Conservation (phyloP, 1,284 basidiomycete species). For the Naganishia cerealis region DNA sequence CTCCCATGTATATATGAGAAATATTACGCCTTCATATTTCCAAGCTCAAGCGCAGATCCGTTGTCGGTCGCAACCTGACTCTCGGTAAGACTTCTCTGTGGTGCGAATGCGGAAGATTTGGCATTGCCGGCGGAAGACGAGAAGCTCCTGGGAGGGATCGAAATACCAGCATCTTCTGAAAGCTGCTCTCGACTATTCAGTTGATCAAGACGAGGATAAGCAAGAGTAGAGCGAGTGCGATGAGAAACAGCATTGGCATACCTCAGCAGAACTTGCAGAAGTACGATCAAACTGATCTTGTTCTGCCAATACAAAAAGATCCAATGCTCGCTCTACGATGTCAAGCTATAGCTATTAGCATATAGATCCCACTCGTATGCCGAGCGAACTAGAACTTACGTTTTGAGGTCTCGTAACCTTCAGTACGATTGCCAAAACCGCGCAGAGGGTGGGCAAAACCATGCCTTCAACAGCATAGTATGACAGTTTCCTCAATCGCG, state of each 20-base stretch:
- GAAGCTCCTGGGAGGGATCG: not conserved
- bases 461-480: slow-evolving; percentile 24
- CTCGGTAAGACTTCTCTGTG: not conserved
- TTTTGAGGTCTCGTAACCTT: slow-evolving; percentile 2
- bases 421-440: not conserved
- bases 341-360: no score
- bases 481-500: slow-evolving; percentile 1
- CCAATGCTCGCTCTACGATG: slow-evolving; percentile 6
- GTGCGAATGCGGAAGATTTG: not conserved
- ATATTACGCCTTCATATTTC: not conserved
- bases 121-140: not conserved
- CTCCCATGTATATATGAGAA: not conserved
- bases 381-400: not conserved
- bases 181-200: not conserved
- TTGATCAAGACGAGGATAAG: not conserved
- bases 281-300: not conserved
- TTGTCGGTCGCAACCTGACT: not conserved
- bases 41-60: not conserved
- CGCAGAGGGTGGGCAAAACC: slow-evolving; percentile 13
- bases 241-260: not conserved
- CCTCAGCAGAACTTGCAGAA: slow-evolving; percentile 17
- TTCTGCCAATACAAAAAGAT: slow-evolving; percentile 21
- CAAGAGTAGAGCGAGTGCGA: not conserved
- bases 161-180: not conserved
- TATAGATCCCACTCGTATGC: not conserved